Conservation (phyloP, 306 rosid genomes). For the Abrus precatorius region DNA sequence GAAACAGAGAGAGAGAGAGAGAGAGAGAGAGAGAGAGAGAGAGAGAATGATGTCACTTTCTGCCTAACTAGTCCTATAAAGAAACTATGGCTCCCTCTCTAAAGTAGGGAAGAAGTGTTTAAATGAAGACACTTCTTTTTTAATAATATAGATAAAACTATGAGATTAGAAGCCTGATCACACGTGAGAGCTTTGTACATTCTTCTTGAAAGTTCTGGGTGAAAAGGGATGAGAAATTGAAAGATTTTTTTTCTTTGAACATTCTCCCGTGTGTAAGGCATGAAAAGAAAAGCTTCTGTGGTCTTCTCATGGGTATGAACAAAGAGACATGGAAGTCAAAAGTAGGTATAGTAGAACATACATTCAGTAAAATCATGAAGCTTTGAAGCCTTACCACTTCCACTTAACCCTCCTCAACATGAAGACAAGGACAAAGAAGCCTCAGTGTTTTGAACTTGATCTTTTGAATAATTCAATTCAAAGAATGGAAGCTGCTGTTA, state of each 20-base stretch:
- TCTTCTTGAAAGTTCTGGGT: neutral
- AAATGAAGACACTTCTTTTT: neutral
- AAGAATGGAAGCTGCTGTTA: conserved; percentile 34
- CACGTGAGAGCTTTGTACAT: neutral
- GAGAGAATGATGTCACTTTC: conserved; percentile 15
- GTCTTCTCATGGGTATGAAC: conserved; percentile 45
- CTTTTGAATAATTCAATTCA: conserved; percentile 20
- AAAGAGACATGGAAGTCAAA: conserved; percentile 49
- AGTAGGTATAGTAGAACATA: conserved; percentile 40
- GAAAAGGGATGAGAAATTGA: neutral
- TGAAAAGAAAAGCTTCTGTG: conserved; percentile 46
- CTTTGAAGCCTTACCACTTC: conserved; percentile 11
- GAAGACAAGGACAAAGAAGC: conserved; percentile 3
- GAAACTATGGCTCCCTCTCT: neutral
- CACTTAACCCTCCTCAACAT: conserved; percentile 36
- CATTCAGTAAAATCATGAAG: conserved; percentile 35
- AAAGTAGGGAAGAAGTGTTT: neutral
- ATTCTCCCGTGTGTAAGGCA: conserved; percentile 24
- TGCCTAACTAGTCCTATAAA: neutral
- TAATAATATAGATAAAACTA: neutral
- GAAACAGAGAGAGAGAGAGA: neutral
- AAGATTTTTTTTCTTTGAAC: conserved; percentile 10
- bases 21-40: neutral
- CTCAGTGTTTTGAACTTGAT: neutral
- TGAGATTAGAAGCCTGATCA: neutral